Conservation (phyloP, 2,329 filamentous ascomycete species). For the Aureobasidium sp. region DNA sequence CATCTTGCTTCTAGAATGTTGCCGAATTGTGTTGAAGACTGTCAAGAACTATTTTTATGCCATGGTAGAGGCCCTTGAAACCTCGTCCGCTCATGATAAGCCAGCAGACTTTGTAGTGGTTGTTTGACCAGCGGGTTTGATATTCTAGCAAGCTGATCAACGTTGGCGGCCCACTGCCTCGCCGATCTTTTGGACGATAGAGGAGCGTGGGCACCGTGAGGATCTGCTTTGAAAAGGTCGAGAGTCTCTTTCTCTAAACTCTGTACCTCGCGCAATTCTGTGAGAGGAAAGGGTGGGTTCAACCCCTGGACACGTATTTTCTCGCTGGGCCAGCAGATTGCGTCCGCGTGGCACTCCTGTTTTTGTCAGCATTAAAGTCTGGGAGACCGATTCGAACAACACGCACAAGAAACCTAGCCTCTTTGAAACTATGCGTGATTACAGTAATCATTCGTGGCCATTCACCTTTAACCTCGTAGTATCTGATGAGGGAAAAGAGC, state of each 20-base stretch:
- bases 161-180: background rate
- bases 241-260: background rate
- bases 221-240: background rate
- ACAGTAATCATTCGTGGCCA: slow-evolving; percentile 38
- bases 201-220: background rate
- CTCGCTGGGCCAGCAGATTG: slow-evolving; percentile 38
- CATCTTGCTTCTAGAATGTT: background rate
- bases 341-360: slow-evolving; percentile 30
- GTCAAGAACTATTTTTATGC: background rate
- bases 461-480: slow-evolving; percentile 32
- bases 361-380: background rate
- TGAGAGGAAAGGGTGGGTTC: slow-evolving; percentile 34
- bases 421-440: slow-evolving; percentile 44
- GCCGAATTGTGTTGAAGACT: background rate
- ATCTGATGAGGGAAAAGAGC: slow-evolving; percentile 63
- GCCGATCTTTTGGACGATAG: background rate
- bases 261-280: slow-evolving; percentile 2
- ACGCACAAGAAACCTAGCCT: slow-evolving; percentile 33
- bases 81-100: background rate
- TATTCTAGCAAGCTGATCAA: background rate
- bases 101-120: background rate
- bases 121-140: background rate
- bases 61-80: background rate
- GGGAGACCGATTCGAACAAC: no score
- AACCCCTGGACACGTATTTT: slow-evolving; percentile 38